phyloP scores from a whole-genome alignment of 306 rosid species.

The Erythrophleum fordii region DNA sequence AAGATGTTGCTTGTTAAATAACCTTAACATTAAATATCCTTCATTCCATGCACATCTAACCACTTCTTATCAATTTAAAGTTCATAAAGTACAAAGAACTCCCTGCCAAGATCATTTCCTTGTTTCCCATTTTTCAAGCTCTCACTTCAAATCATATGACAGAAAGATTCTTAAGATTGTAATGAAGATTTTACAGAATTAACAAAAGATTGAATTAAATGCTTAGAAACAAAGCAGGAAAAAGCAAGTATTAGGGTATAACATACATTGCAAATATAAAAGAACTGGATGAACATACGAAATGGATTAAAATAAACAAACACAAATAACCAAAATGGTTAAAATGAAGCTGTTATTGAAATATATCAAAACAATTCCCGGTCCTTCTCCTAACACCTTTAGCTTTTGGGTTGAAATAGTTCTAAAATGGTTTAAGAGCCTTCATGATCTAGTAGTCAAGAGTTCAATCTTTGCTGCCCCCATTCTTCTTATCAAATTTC shows the following conservation, averaged over 20 bases:
- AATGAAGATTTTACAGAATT: conserved; percentile 28
- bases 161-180: conserved; percentile 29
- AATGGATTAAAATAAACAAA: conserved; percentile 24
- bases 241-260: conserved; percentile 1
- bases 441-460: not conserved
- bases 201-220: conserved; percentile 17
- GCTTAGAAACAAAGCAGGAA: not conserved
- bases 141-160: conserved; percentile 29
- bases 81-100: conserved; percentile 31
- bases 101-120: conserved; percentile 19
- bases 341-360: conserved; percentile 4
- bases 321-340: conserved; percentile 13
- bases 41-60: conserved; percentile 19
- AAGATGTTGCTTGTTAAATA: conserved; percentile 25
- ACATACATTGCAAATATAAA: not conserved
- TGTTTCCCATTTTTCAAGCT: conserved; percentile 27
- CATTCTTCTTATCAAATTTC: not conserved
- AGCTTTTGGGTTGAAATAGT: not conserved
- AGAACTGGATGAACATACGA: not conserved
- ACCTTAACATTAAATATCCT: conserved; percentile 22
- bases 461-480: not conserved
- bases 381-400: not conserved
- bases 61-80: conserved; percentile 37
- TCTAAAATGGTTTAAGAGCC: not conserved
- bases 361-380: not conserved